phyloP scores from a whole-genome alignment of 139 green algal species.

The Haematococcus sp. region DNA sequence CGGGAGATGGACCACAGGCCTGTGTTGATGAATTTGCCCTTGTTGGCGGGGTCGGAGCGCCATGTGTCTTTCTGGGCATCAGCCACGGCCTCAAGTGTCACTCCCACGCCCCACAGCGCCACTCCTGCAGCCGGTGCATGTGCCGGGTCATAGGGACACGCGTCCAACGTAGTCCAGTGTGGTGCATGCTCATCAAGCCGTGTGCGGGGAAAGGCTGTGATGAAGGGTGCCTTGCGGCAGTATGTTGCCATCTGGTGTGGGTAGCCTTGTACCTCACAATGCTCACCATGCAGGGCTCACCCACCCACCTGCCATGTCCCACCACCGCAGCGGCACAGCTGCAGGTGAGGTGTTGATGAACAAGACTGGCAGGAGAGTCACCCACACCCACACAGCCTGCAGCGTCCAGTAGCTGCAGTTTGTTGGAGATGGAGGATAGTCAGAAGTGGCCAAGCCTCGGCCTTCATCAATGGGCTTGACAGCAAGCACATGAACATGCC shows the following conservation, averaged over 20 bases:
- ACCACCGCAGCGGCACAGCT: slow-evolving; percentile 16
- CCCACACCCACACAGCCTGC: slow-evolving; percentile 83
- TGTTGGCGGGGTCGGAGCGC: slow-evolving; percentile 43
- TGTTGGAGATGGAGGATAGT: too few species aligned
- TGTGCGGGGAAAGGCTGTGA: too few species aligned
- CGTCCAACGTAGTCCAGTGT: too few species aligned
- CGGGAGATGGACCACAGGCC: slow-evolving; percentile 73
- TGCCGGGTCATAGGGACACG: too few species aligned
- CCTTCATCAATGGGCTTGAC: too few species aligned
- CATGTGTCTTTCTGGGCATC: slow-evolving; percentile 5
- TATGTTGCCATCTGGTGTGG: too few species aligned
- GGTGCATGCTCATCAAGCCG: too few species aligned
- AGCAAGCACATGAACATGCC: too few species aligned
- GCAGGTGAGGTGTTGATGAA: slow-evolving; percentile 58
- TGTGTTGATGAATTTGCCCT: slow-evolving; percentile 74
- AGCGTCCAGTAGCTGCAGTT: slow-evolving; percentile 17
- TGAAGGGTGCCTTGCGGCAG: too few species aligned
- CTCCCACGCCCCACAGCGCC: slow-evolving; percentile 6
- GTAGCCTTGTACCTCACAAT: too few species aligned
- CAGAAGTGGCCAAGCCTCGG: too few species aligned
- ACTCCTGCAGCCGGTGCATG: slow-evolving; percentile 10
- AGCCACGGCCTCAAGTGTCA: slow-evolving; percentile 4
- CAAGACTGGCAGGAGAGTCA: slow-evolving; percentile 68
- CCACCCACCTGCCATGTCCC: slow-evolving; percentile 20
- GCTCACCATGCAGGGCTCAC: too few species aligned